Conservation (phyloP, 2,329 filamentous ascomycete species). For the Fusarium chlamydosporum region DNA sequence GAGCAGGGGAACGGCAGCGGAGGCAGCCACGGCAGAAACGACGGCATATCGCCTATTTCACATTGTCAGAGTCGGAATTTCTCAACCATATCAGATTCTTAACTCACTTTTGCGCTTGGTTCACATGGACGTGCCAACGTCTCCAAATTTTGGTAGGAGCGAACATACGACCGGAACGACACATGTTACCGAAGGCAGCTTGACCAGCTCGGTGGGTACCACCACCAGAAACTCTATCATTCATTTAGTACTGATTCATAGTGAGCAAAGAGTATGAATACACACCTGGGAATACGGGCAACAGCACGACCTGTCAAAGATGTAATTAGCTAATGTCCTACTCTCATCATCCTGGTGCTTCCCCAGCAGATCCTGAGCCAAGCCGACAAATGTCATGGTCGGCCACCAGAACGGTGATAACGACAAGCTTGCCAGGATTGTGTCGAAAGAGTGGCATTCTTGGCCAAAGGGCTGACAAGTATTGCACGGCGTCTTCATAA, state of each 20-base stretch:
- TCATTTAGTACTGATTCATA: no score
- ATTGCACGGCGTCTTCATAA: background rate
- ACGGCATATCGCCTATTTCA: conserved; percentile 88
- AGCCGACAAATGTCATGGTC: no score
- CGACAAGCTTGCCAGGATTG: background rate
- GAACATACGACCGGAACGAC: conserved; percentile 99
- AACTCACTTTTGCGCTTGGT: conserved; percentile 92
- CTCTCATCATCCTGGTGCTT: conserved; percentile 8
- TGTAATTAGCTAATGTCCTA: conserved; percentile 45
- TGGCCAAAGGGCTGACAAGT: background rate
- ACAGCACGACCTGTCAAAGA: conserved; percentile 86
- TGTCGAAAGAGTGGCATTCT: background rate
- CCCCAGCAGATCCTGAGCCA: background rate
- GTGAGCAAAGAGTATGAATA: background rate
- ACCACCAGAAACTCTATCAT: conserved; percentile 84
- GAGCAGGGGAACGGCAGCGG: conserved; percentile 93
- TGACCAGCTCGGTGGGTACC: conserved; percentile 99
- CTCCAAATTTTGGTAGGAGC: conserved; percentile 99
- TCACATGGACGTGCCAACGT: no score
- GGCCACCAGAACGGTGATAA: background rate
- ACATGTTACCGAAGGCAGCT: conserved; percentile 99
- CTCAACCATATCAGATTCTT: background rate
- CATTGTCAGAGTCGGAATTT: conserved; percentile 42
- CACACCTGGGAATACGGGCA: conserved; percentile 92
- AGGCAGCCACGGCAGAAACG: conserved; percentile 96